A percentile compares a stretch with the other conserved stretches of the same genome.
Conservation (phyloP, 176 grass and related monocot species). For the Bonia amplexicaulis region DNA sequence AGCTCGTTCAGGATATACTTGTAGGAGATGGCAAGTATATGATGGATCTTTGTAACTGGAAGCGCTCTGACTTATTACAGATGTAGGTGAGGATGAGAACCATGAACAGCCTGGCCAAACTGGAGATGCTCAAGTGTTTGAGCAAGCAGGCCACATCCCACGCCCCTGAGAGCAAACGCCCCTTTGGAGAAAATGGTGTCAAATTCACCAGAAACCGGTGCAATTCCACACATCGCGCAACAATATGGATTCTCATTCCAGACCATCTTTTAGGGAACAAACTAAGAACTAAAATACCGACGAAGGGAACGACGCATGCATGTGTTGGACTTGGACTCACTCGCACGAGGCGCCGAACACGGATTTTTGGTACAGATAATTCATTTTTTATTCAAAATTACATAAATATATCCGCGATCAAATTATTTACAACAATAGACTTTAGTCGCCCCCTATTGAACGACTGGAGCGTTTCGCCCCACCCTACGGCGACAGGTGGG, state of each 20-base stretch:
- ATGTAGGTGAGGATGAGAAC: conserved; percentile 27
- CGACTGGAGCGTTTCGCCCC: too few species aligned
- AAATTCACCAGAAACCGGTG: not conserved
- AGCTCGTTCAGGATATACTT: not conserved
- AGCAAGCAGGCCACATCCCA: conserved; percentile 67
- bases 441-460: too few species aligned
- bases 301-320: not conserved
- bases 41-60: not conserved
- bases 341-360: conserved; percentile 9
- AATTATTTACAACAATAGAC: too few species aligned
- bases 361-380: too few species aligned
- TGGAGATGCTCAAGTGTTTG: conserved; percentile 51
- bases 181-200: not conserved
- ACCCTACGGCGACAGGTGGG: too few species aligned
- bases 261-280: not conserved
- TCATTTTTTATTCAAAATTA: too few species aligned
- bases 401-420: too few species aligned
- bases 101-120: conserved; percentile 39
- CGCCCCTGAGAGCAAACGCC: conserved; percentile 51
- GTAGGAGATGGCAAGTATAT: not conserved
- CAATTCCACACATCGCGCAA: not conserved
- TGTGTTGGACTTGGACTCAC: not conserved
- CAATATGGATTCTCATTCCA: not conserved
- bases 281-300: not conserved
- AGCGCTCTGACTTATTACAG: conserved; percentile 28